A percentile compares a stretch with the other conserved stretches of the same genome.
These are phyloP conservation scores for Backusella mclennaniae DNA, from an alignment of 192 early-diverging fungal genomes.

Conservation along the genomic window DNA sequence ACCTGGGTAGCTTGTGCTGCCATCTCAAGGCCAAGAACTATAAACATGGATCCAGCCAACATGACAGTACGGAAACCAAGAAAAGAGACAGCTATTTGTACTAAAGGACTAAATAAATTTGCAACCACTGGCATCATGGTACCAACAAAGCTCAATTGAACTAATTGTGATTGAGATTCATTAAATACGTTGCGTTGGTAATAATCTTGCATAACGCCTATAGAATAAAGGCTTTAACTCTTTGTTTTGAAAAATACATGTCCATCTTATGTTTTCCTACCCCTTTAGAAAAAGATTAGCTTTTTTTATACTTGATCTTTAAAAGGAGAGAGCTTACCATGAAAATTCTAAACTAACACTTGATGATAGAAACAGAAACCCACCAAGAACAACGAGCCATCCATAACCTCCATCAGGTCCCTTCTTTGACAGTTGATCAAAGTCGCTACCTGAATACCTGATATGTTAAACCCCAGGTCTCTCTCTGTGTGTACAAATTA, in stretches of 20 bases:
- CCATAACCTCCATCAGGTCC: not conserved
- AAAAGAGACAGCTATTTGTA: conserved; percentile 12
- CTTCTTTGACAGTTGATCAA: not conserved
- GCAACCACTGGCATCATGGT: conserved; percentile 2
- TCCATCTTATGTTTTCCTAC: not conserved
- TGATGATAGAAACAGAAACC: not conserved
- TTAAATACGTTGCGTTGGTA: conserved; percentile 20
- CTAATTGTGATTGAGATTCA: not conserved
- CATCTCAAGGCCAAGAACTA: conserved; percentile 4
- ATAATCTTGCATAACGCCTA: conserved; percentile 35
- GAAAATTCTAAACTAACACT: not conserved
- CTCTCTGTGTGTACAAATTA: too few species aligned
- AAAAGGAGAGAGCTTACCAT: too few species aligned
- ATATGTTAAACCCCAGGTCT: too few species aligned
- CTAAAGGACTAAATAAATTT: conserved; percentile 15
- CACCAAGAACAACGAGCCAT: not conserved
- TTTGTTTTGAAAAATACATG: not conserved
- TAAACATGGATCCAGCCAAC: conserved; percentile 1
- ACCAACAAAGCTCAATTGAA: conserved; percentile 26
- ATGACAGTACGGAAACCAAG: conserved; percentile 14
- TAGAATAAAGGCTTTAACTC: not conserved
- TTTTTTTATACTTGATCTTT: too few species aligned
- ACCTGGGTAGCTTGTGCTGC: conserved; percentile 5
- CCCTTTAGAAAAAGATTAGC: too few species aligned
- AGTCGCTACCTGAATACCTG: not conserved